Base-by-base conservation (phyloP, 2,329 filamentous ascomycete species). In the Fusarium protoensiforme region DNA sequence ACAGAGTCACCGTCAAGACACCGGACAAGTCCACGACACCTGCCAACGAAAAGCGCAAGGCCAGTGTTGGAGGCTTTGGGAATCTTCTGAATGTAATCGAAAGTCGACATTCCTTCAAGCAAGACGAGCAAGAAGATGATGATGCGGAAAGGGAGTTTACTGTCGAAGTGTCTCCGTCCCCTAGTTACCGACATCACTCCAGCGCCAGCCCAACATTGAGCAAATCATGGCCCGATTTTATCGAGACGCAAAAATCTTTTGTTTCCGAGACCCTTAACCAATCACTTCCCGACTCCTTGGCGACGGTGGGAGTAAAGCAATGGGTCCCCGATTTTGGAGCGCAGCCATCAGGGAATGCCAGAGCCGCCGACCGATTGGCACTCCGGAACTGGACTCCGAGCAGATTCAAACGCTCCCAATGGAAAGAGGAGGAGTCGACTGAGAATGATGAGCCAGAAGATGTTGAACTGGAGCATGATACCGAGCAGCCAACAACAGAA, bases 1-100 rank as follows among this genome's bases (percentile, higher is more conserved):
- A 89, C 46, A 80, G 81, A 33, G 89, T 87, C 72, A 81, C 82
- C 29, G 75, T 87, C 61, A 71, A 84, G 39, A 75, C 70, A 2
- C 79, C 80, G 18, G 58, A 39, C 13, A 71, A 65, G 46, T 69
- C 77, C 13, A 18, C 36, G 24, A 46, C 39, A 43, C 60, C 67
- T 16, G 29, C 35, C 5, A 64, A 61, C 18, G 38, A 65, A 43
- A 48, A 57, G 39, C 51, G 29, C 53, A 9, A 38, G 33, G 41
- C 36, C 41, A 31, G 46, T 53, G 46, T 29, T n/a, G 46, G 46
- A 53, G 46, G 46, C 1, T 53, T 53, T 9, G 46, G 46, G 1
- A 31, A 27, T 13, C 46, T 53, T 14, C 18, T 53, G 18, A 53
- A 53, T 53, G 46, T 31, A 14, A 29, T 53, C 46, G 27, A 53